Evolutionary conservation across 306 rosid genomes (phyloP), one percentile per base, ranked within the genome.

Genomic region (Vicia villosa): DNA sequence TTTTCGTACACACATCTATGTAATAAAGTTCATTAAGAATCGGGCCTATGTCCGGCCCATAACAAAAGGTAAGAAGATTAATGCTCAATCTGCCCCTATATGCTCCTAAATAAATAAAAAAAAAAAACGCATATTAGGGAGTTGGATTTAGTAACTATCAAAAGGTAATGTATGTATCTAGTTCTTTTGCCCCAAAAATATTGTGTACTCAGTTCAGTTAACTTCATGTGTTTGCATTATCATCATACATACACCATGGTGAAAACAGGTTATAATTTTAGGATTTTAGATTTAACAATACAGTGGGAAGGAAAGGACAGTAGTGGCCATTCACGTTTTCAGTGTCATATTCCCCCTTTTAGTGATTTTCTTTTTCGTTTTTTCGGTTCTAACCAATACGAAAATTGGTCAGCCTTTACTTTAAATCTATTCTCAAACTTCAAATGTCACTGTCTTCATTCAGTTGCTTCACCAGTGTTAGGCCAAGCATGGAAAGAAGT

Each of bases 401-500:
- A 60, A 5, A 60, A 9, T 12, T 36, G 26, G 66, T 8, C 40
- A 9, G 42, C 12, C 28, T 24, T 57, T 6, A 28, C 37, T 55
- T 13, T 6, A 14, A 24, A 55, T 24, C 19, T 55, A 55, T 21
- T 22, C 57, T 51, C 30, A 51, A 17, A 20, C 57, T 43, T 43
- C 4, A 43, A 13, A 43, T 43, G 6, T 43, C n/a, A 43, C 49
- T 14, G 49, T 5, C 34, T 73, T 17, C 32, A 43, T 50, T 72
- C 16, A 20, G 11, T 17, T 72, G 70, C 38, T 60, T 61, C 30
- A 16, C 20, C 66, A 37, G 17, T 38, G 30, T 20, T 20, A 19
- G 42, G 66, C 49, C 12, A 74, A 66, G 30, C 20, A 57, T 34
- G 45, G 14, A 46, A 67, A 21, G 17, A 32, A 47, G 63, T 58